Evolutionary conservation across 495 filamentous ascomycete species (phyloP).

Genomic region (Saxophila tyrrhenica): DNA sequence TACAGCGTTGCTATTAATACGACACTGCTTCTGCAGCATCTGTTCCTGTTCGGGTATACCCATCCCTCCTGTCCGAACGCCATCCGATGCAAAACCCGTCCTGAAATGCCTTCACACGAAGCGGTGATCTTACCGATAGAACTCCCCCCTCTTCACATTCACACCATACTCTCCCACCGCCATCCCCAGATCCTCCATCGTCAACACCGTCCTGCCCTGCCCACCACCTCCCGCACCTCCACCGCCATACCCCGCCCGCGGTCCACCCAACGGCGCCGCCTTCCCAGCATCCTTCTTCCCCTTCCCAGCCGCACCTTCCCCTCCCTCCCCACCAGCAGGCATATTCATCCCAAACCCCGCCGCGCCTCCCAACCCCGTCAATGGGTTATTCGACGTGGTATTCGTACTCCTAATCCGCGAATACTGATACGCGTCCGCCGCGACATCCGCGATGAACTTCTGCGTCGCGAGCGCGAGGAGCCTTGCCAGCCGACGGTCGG

Average conservation of each 20-base stretch:
- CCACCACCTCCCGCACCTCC: constrained; percentile 74
- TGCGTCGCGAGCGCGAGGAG: constrained; percentile 92
- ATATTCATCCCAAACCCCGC: constrained; percentile 50
- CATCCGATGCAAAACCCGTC: background rate
- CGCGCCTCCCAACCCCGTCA: constrained; percentile 72
- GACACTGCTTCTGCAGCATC: background rate
- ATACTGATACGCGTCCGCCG: constrained; percentile 95
- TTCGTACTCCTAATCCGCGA: constrained; percentile 86
- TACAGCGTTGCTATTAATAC: background rate
- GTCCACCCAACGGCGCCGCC: constrained; percentile 66
- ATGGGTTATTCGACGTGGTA: constrained; percentile 69
- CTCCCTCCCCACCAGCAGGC: constrained; percentile 30
- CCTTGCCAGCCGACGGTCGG: constrained; percentile 76
- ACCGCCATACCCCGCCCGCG: constrained; percentile 82
- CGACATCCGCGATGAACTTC: constrained; percentile 95
- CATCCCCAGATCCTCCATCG: constrained; percentile 98
- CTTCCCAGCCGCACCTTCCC: constrained; percentile 40
- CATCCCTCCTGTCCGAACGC: background rate
- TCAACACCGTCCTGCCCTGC: constrained; percentile 86
- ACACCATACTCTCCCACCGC: constrained; percentile 95
- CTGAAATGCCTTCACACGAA: no score
- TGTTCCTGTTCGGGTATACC: background rate
- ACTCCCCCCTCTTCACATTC: constrained; percentile 92
- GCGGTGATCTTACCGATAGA: constrained; percentile 85
- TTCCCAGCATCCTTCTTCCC: constrained; percentile 23